Evolutionary conservation across 768 basidiomycete species (phyloP).

Genomic region (Steccherinum ochraceum): DNA sequence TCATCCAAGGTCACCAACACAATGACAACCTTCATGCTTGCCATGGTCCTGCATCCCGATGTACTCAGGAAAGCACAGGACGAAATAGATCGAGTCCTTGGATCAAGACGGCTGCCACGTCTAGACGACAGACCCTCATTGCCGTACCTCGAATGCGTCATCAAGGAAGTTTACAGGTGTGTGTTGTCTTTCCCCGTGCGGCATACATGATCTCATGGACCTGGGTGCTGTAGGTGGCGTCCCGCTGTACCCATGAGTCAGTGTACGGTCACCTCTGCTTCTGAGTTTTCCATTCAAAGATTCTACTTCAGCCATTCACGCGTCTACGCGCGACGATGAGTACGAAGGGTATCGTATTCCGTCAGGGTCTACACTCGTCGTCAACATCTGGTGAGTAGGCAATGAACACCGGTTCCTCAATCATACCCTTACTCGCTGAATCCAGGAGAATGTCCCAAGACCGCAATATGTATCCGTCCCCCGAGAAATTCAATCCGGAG

Average conservation of each 20-base stretch:
- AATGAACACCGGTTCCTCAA: background rate
- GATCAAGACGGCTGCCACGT: constrained; percentile 29
- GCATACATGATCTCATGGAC: background rate
- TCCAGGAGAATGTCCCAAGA: constrained; percentile 17
- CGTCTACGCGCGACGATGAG: constrained; percentile 14
- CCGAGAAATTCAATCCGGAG: constrained; percentile 21
- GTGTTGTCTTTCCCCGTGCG: background rate
- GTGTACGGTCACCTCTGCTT: background rate
- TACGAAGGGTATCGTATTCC: constrained; percentile 24
- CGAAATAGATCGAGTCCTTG: constrained; percentile 35
- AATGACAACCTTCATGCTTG: constrained; percentile 18
- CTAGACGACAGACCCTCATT: constrained; percentile 31
- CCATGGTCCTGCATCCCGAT: constrained; percentile 22
- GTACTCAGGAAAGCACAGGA: constrained; percentile 29
- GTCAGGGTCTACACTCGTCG: constrained; percentile 16
- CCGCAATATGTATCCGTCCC: constrained; percentile 26
- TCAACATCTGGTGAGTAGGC: constrained; percentile 13
- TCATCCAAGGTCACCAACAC: constrained; percentile 10
- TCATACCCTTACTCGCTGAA: background rate
- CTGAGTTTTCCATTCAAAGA: constrained; percentile 2
- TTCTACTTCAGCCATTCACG: constrained; percentile 15
- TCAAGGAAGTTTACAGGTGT: constrained; percentile 25
- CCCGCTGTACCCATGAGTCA: constrained; percentile 7
- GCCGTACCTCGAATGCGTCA: constrained; percentile 33
- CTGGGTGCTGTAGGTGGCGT: constrained; percentile 4